Base-by-base conservation (phyloP, 495 filamentous ascomycete genomes). In the Hyaloscypha variabilis region DNA sequence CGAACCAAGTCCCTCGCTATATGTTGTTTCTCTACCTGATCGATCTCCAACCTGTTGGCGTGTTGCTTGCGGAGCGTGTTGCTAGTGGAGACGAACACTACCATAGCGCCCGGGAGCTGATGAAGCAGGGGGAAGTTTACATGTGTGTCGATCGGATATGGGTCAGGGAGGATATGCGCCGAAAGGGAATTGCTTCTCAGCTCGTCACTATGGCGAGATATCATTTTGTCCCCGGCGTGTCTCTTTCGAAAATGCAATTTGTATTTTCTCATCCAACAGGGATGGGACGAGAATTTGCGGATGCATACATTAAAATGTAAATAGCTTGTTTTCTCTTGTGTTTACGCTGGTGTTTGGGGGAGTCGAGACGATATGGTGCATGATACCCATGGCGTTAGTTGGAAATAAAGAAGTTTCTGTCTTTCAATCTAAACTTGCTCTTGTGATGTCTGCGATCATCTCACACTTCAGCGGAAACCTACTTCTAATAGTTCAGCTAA, bases 81-180 rank as follows among this genome's bases (percentile, higher is more conserved):
- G 28, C 52, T 13, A 6, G 28, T 36, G 50, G 60, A 17, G 46
- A 28, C 6, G 50, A 63, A 24, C 21, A 34, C 26, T 28, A 54
- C n/a, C 26, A 39, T 29, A 21, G n/a, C 5, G n/a, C 14, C 8
- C 34, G 25, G 25, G 21, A 26, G 17, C 42, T 11, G 17, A 25
- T 25, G 25, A 62, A 23, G 4, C 21, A 34, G n/a, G 30, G 17
- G 14, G 14, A 36, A 36, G 31, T 34, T 24, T 56, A 30, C 19
- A 62, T 67, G 36, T 64, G 56, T 11, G 51, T 72, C n/a, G 66
- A 70, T 25, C 58, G 66, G 6, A 57, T 73, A 26, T 73, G 67
- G 68, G 57, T 65, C 5, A 6, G 21, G 2, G 6, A 51, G 21
- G 21, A 53, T 8, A 53, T 60, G 30, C 42, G 63, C 10, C 54